A percentile compares a stretch with the other conserved stretches of the same genome.
phyloP scores from a whole-genome alignment of 169 alveolate species.

The Perkinsus marinus region DNA sequence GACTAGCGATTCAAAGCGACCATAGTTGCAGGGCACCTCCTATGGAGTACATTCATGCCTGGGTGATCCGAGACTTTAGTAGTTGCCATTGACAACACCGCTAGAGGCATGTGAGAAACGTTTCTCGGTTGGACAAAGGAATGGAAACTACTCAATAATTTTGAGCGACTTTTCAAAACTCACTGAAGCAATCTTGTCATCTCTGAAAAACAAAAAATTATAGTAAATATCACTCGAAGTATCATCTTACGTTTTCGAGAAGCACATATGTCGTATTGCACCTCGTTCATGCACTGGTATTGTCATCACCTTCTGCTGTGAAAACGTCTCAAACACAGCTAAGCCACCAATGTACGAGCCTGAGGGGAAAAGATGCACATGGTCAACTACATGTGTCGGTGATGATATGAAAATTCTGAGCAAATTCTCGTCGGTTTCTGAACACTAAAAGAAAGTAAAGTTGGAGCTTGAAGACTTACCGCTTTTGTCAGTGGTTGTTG shows the following conservation, averaged over 20 bases:
- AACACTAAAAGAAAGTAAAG: too few relatives aligned
- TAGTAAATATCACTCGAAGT: not conserved
- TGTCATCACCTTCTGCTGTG: not conserved
- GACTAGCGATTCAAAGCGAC: not conserved
- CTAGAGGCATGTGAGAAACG: not conserved
- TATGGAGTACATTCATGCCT: too few relatives aligned
- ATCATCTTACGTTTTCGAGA: not conserved
- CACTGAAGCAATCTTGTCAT: not conserved
- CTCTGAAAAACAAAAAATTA: not conserved
- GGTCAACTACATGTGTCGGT: too few relatives aligned
- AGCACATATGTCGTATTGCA: not conserved
- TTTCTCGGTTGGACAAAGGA: not conserved
- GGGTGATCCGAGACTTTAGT: not conserved
- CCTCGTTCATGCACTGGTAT: not conserved
- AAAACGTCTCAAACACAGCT: not conserved
- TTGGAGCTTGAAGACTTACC: not conserved
- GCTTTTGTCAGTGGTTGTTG: not conserved
- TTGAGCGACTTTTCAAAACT: not conserved
- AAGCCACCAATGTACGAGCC: not conserved
- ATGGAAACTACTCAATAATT: not conserved
- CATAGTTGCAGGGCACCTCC: not conserved
- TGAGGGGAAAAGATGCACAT: not conserved
- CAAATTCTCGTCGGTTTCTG: too few relatives aligned
- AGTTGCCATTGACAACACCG: not conserved
- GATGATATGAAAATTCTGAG: too few relatives aligned